A percentile compares a stretch with the other conserved stretches of the same genome.
Evolutionary conservation across 768 basidiomycete genomes (phyloP).

Genomic region (Dentipellis sp.): DNA sequence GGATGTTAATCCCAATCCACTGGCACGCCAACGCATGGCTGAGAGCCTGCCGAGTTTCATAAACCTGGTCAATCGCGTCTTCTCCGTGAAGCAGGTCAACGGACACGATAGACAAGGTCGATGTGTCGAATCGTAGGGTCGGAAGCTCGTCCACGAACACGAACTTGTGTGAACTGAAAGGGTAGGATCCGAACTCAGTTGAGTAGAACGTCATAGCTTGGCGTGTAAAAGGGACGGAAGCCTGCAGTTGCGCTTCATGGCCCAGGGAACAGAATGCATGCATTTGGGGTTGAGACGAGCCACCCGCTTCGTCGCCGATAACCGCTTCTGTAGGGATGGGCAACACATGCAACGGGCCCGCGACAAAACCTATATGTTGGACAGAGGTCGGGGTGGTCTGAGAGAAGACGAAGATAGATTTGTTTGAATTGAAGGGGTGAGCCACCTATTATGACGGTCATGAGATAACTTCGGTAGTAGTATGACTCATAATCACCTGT

Average conservation of each 20-base stretch:
- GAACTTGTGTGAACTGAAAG: conserved; percentile 89
- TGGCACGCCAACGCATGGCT: conserved; percentile 88
- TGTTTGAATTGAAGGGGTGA: conserved; percentile 88
- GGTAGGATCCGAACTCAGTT: conserved; percentile 91
- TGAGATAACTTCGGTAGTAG: too few species aligned
- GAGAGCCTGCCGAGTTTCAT: conserved; percentile 81
- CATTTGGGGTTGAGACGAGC: conserved; percentile 64
- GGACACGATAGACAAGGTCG: conserved; percentile 72
- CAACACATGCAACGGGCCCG: conserved; percentile 84
- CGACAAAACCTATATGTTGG: conserved; percentile 95
- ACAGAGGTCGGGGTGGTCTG: conserved; percentile 82
- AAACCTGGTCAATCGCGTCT: conserved; percentile 85
- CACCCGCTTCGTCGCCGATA: conserved; percentile 50
- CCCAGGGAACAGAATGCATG: conserved; percentile 93
- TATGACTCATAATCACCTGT: conserved; percentile 43
- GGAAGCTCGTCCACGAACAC: conserved; percentile 91
- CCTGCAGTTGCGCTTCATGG: conserved; percentile 58
- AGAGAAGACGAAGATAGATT: conserved; percentile 89
- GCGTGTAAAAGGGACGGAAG: conserved; percentile 70
- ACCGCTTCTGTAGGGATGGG: conserved; percentile 55
- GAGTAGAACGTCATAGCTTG: conserved; percentile 89
- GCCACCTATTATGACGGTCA: conserved; percentile 47
- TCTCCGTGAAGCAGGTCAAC: conserved; percentile 81
- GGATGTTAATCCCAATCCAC: conserved; percentile 95
- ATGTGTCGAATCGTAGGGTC: conserved; percentile 72